phyloP scores from a whole-genome alignment of 2,329 filamentous ascomycete species.

The Nemania diffusa region DNA sequence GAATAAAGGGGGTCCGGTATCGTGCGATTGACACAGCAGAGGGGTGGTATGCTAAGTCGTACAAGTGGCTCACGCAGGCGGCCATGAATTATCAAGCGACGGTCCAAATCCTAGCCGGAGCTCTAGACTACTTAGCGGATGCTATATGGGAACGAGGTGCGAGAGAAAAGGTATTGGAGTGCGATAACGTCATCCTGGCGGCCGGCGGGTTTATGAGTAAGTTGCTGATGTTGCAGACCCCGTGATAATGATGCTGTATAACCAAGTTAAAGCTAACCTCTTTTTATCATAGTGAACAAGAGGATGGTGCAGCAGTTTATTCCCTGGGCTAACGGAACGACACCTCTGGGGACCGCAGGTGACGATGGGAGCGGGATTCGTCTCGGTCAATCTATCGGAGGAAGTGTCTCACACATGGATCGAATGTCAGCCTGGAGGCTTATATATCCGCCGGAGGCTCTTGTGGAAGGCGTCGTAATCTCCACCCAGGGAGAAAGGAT shows the following conservation, averaged over 20 bases:
- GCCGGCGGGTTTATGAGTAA: not conserved
- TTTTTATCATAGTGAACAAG: too few relatives aligned
- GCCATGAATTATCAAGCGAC: too few relatives aligned
- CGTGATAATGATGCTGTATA: too few relatives aligned
- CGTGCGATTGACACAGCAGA: not conserved
- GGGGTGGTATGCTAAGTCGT: not conserved
- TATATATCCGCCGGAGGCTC: not conserved
- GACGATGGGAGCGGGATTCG: not conserved
- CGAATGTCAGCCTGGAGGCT: slow-evolving; percentile 1
- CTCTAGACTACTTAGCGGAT: too few relatives aligned
- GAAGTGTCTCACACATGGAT: slow-evolving; percentile 1
- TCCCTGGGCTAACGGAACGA: not conserved
- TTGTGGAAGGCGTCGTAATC: not conserved
- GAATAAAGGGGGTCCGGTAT: not conserved
- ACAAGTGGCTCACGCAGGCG: too few relatives aligned
- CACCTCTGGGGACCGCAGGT: not conserved
- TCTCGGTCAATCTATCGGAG: not conserved
- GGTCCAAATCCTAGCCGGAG: too few relatives aligned
- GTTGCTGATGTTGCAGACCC: too few relatives aligned
- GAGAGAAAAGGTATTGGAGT: too few relatives aligned
- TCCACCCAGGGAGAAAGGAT: not conserved
- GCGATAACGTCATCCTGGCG: not conserved
- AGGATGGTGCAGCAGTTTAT: not conserved
- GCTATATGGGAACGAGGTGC: too few relatives aligned
- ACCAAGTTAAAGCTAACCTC: too few relatives aligned